Evolutionary conservation across 1,284 basidiomycete genomes (phyloP).

Genomic region (Mycena sp.): DNA sequence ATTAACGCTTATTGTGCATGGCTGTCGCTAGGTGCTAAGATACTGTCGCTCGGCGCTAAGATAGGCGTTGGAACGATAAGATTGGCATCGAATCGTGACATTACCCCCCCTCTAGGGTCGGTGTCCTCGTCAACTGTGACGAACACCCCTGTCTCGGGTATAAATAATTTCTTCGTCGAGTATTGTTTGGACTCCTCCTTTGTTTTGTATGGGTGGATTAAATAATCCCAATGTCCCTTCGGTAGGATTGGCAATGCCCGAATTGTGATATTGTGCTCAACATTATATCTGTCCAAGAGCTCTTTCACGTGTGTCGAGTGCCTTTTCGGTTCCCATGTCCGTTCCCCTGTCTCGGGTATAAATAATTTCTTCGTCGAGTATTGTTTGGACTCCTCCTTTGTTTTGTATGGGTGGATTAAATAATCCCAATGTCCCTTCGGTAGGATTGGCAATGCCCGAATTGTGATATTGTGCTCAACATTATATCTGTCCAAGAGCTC

Average conservation of each 20-base stretch:
- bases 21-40: too few species aligned
- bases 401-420: background rate
- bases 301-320: background rate
- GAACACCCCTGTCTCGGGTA: background rate
- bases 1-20: too few species aligned
- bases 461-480: background rate
- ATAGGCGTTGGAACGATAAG: conserved; percentile 4
- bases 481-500: background rate
- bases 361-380: conserved; percentile 14
- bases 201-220: background rate
- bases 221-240: background rate
- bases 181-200: background rate
- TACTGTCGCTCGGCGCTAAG: background rate
- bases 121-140: background rate
- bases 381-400: background rate
- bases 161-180: conserved; percentile 14
- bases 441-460: background rate
- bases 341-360: background rate
- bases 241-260: background rate
- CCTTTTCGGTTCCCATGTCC: background rate
- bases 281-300: background rate
- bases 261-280: background rate
- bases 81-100: conserved; percentile 10
- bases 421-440: background rate
- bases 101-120: conserved; percentile 9